Conservation (phyloP, 768 basidiomycete species). For the Favolaschia claudopus region DNA sequence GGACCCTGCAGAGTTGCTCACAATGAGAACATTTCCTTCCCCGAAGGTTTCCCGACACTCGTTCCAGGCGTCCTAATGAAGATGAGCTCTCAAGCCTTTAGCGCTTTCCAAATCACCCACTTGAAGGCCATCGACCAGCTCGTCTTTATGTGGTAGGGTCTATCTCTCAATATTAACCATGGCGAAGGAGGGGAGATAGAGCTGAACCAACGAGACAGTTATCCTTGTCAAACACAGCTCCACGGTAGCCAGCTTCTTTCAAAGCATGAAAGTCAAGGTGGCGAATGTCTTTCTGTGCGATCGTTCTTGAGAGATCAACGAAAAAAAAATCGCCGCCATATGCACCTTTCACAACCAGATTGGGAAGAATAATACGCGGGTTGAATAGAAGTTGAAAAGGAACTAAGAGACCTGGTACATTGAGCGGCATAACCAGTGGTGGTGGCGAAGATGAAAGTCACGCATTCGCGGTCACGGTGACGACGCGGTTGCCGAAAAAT, state of each 20-base stretch:
- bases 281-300: slow-evolving; percentile 79
- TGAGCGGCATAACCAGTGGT: slow-evolving; percentile 67
- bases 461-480: too few relatives aligned
- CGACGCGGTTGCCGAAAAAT: too few relatives aligned
- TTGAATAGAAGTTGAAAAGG: slow-evolving; percentile 75
- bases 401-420: slow-evolving; percentile 73
- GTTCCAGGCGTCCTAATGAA: slow-evolving; percentile 74
- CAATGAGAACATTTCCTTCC: slow-evolving; percentile 81
- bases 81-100: neutral
- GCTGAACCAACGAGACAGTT: slow-evolving; percentile 90
- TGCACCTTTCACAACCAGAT: slow-evolving; percentile 69
- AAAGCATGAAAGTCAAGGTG: slow-evolving; percentile 80
- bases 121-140: slow-evolving; percentile 76
- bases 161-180: slow-evolving; percentile 36
- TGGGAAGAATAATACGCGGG: slow-evolving; percentile 74
- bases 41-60: slow-evolving; percentile 79
- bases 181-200: neutral
- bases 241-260: slow-evolving; percentile 78
- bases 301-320: slow-evolving; percentile 25
- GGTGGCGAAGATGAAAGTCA: neutral
- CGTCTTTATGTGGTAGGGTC: slow-evolving; percentile 85
- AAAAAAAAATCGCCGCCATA: neutral
- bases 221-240: slow-evolving; percentile 97
- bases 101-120: slow-evolving; percentile 45
- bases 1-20: slow-evolving; percentile 94